phyloP scores from a whole-genome alignment of 2,329 filamentous ascomycete genomes.

The Rutstroemia sp. region DNA sequence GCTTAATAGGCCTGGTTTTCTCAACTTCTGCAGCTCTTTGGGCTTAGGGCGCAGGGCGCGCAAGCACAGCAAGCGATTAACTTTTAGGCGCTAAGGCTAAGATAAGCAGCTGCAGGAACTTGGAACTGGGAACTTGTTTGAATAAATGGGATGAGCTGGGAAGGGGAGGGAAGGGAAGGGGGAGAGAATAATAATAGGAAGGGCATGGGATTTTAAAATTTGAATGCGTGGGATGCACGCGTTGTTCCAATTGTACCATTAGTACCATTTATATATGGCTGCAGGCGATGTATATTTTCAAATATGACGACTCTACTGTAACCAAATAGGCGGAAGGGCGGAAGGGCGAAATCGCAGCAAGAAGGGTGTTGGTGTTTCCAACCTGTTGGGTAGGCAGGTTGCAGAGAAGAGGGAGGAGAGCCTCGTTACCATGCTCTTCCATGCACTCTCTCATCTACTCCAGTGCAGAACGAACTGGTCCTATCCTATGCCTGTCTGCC shows the following conservation, averaged over 20 bases:
- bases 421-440: not conserved
- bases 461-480: too few species aligned
- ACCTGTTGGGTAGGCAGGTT: not conserved
- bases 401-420: not conserved
- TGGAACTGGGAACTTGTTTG: not conserved
- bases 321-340: not conserved
- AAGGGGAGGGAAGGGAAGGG: too few species aligned
- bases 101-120: constrained; percentile 11
- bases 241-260: not conserved
- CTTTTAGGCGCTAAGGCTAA: constrained; percentile 14
- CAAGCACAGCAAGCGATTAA: constrained; percentile 6
- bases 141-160: not conserved
- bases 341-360: not conserved
- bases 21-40: not conserved
- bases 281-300: not conserved
- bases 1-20: not conserved
- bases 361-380: not conserved
- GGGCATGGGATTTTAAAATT: too few species aligned
- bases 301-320: not conserved
- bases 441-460: not conserved
- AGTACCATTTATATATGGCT: not conserved
- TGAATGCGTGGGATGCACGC: too few species aligned
- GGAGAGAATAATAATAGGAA: not conserved
- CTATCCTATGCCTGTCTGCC: too few species aligned
- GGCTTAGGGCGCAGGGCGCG: not conserved